phyloP scores from a whole-genome alignment of 2,329 filamentous ascomycete genomes.

The Penicillium sumatraense region DNA sequence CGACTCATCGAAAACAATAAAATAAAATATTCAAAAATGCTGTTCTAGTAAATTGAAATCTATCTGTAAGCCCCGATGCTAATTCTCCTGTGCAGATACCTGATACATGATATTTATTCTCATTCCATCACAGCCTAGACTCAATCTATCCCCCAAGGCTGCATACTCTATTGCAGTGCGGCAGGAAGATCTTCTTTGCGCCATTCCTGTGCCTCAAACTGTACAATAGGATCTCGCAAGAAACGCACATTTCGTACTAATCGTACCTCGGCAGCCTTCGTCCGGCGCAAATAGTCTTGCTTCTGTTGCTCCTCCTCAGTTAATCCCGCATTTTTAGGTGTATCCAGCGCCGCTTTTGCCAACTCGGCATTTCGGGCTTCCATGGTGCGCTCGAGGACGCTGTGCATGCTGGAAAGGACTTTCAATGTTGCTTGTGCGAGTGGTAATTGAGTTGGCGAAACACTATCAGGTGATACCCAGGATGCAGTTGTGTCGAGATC shows the following conservation, averaged over 20 bases:
- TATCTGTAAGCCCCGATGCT: neutral
- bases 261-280: constrained; percentile 86
- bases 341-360: constrained; percentile 33
- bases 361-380: constrained; percentile 70
- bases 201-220: constrained; percentile 62
- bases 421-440: constrained; percentile 82
- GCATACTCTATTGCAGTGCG: constrained; percentile 20
- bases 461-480: constrained; percentile 79
- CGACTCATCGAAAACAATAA: neutral
- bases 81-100: neutral
- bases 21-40: neutral
- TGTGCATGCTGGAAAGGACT: constrained; percentile 91
- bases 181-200: constrained; percentile 31
- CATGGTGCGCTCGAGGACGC: constrained; percentile 72
- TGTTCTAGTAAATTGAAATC: constrained; percentile 5
- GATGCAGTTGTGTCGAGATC: constrained; percentile 59
- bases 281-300: constrained; percentile 69
- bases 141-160: neutral
- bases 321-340: constrained; percentile 32
- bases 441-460: constrained; percentile 72
- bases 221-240: constrained; percentile 67
- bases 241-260: constrained; percentile 75
- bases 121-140: neutral
- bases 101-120: neutral
- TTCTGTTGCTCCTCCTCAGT: constrained; percentile 55